A percentile compares a stretch with the other conserved stretches of the same genome.
These are phyloP conservation scores for Solanum virginianum DNA, from an alignment of 257 asterid species.

Conservation along the genomic window DNA sequence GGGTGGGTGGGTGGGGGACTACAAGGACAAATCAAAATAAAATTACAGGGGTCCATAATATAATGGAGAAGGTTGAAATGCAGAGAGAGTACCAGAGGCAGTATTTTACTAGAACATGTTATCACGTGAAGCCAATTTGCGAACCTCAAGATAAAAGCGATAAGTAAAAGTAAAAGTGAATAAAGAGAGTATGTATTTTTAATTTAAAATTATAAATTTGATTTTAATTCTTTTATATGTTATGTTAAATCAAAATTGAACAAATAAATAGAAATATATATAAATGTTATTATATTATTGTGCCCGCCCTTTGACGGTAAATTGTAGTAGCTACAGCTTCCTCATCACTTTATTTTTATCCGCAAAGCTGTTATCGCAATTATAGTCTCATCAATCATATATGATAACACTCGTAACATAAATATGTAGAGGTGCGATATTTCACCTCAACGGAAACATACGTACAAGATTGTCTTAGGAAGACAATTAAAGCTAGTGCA, in stretches of 20 bases:
- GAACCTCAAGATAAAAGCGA: slow-evolving; percentile 16
- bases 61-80: neutral
- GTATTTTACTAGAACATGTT: neutral
- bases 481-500: neutral
- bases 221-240: too few species aligned
- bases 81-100: neutral
- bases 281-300: too few species aligned
- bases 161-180: neutral
- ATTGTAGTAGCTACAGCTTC: slow-evolving; percentile 4
- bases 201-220: too few species aligned
- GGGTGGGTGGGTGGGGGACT: neutral
- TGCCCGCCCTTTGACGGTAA: neutral
- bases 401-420: neutral
- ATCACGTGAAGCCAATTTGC: slow-evolving; percentile 1
- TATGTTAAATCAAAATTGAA: too few species aligned
- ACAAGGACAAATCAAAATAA: too few species aligned
- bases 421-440: neutral
- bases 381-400: neutral
- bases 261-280: too few species aligned
- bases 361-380: neutral
- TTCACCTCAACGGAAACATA: neutral
- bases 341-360: neutral
- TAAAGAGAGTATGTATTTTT: neutral
- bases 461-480: neutral
- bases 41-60: neutral